Percentiles rank a stretch among this genome's conserved stretches.
Evolutionary conservation across 2,329 filamentous ascomycete species (phyloP).

Genomic region (Helminthosporium solani): DNA sequence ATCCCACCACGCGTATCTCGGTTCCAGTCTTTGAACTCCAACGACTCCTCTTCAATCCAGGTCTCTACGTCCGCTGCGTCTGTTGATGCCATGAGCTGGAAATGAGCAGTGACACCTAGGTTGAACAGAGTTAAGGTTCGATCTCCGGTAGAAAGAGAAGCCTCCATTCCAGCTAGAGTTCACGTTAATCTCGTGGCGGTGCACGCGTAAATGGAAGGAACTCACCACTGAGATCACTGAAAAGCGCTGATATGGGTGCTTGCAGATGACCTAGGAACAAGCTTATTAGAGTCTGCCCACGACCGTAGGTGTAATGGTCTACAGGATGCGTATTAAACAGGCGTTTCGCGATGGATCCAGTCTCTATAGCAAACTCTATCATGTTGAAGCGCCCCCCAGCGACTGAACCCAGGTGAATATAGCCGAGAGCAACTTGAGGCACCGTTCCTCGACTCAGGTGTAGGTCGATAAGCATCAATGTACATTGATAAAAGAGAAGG

Average conservation of each 20-base stretch:
- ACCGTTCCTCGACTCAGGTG: constrained; percentile 66
- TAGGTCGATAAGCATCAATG: constrained; percentile 65
- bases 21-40: constrained; percentile 73
- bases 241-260: constrained; percentile 59
- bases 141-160: constrained; percentile 67
- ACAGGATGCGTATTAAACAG: constrained; percentile 63
- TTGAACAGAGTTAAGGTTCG: constrained; percentile 70
- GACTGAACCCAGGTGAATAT: constrained; percentile 68
- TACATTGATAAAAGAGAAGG: constrained; percentile 70
- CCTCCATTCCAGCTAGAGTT: constrained; percentile 59
- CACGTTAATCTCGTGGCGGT: background rate
- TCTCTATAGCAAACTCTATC: constrained; percentile 65
- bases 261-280: constrained; percentile 71
- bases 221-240: constrained; percentile 59
- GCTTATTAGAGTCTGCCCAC: constrained; percentile 68
- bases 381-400: constrained; percentile 70
- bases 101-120: constrained; percentile 65
- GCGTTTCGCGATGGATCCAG: constrained; percentile 63
- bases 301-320: constrained; percentile 61
- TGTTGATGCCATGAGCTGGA: constrained; percentile 69
- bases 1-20: constrained; percentile 70
- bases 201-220: background rate
- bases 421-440: constrained; percentile 68
- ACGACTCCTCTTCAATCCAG: constrained; percentile 69
- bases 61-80: constrained; percentile 69